phyloP scores from a whole-genome alignment of 2,329 filamentous ascomycete species.

The Aureobasidium sp. region DNA sequence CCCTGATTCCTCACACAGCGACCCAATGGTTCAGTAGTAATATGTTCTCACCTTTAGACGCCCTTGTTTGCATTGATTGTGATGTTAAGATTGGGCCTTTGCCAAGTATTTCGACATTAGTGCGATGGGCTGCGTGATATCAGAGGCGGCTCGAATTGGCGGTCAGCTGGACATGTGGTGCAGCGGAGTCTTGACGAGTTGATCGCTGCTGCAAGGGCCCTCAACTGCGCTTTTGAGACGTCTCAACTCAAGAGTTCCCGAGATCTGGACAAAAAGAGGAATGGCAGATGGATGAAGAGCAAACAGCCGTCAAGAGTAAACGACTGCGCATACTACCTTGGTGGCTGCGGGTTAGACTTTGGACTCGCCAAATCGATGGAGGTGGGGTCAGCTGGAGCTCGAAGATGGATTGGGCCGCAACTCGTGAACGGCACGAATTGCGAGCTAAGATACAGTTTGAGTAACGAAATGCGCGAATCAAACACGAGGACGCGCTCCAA shows the following conservation, averaged over 20 bases:
- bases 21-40: not conserved
- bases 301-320: not conserved
- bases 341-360: not conserved
- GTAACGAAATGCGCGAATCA: conserved; percentile 11
- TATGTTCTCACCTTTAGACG: not conserved
- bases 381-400: not conserved
- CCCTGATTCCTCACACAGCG: not conserved
- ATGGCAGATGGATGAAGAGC: not conserved
- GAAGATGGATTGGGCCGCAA: not conserved
- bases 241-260: not conserved
- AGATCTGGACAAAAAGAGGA: not conserved
- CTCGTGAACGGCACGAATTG: not conserved
- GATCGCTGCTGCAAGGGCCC: conserved; percentile 9
- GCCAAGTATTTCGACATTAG: not conserved
- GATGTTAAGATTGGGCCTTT: not conserved
- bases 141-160: conserved; percentile 3
- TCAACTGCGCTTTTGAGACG: not conserved
- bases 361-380: not conserved
- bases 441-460: not conserved
- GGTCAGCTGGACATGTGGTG: conserved; percentile 4
- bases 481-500: conserved; percentile 5
- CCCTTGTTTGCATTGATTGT: not conserved
- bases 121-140: not conserved
- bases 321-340: not conserved
- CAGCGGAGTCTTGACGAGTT: not conserved